Conservation (phyloP, 495 filamentous ascomycete species). For the Daldinia bambusicola region DNA sequence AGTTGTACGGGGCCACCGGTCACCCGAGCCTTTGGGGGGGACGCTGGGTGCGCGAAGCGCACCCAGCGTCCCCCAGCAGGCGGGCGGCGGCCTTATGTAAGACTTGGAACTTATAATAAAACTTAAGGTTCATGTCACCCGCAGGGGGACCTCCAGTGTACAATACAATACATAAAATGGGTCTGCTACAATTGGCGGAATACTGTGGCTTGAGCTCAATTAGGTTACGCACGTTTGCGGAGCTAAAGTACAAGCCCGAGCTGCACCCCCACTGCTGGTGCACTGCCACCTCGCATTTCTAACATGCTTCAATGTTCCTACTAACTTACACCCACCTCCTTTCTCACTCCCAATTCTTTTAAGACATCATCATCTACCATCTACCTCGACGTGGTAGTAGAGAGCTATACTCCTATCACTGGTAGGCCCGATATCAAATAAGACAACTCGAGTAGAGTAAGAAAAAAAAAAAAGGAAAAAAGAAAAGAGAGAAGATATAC, state of each 20-base stretch:
- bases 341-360: slow-evolving; percentile 2
- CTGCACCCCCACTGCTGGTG: slow-evolving; percentile 3
- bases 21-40: too few relatives aligned
- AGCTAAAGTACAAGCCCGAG: not conserved
- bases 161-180: not conserved
- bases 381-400: slow-evolving; percentile 77
- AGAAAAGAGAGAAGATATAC: not conserved
- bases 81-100: too few relatives aligned
- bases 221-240: slow-evolving; percentile 4
- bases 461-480: slow-evolving; percentile 3
- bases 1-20: too few relatives aligned
- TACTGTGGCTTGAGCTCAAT: not conserved
- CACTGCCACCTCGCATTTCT: not conserved
- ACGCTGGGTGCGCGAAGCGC: too few relatives aligned
- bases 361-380: not conserved
- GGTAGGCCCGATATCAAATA: not conserved
- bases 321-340: slow-evolving; percentile 8
- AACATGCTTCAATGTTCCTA: too few relatives aligned
- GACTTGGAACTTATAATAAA: too few relatives aligned
- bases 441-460: not conserved
- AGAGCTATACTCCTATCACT: slow-evolving; percentile 97
- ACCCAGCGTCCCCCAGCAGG: too few relatives aligned
- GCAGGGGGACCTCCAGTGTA: too few relatives aligned
- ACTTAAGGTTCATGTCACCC: too few relatives aligned
- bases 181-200: slow-evolving; percentile 1